Base-by-base conservation (phyloP, 306 rosid species). In the Hippophae rhamnoides region DNA sequence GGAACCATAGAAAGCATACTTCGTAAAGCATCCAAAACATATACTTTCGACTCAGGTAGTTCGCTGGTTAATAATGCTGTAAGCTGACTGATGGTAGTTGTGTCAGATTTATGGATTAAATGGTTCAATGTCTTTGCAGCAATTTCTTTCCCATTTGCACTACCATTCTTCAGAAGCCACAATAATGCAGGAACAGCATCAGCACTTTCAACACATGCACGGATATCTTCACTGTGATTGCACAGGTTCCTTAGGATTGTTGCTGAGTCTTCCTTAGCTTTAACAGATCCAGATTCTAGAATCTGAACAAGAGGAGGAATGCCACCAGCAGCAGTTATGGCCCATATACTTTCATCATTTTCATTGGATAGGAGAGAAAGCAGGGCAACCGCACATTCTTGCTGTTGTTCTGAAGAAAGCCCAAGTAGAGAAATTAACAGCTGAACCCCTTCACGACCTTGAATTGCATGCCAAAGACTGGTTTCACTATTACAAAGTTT, bases 301-400 rank as follows among this genome's bases (percentile, higher is more conserved):
- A 92, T 92, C 74, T 92, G 98, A 73, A 92, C 98, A 62, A 92
- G 95, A 10, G 98, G 98, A 71, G 98, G 98, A 68, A 92, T 92
- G 60, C 98, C 98, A 72, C 98, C 98, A 60, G 95, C 98, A 78
- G 98, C 98, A 57, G 98, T 92, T 46, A 92, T 87, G 62, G 96
- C 96, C 98, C 98, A 87, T 72, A 85, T 92, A 72, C 98, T 87
- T 69, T 92, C 98, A 73, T 92, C 98, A 65, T 83, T 92, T 82
- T 92, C 98, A 63, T 79, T 74, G 6, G 95, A 83, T 65, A 92
- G 79, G 72, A 92, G 86, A 82, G 84, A 81, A 71, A 92, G 98
- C 58, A 90, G 80, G 11, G 98, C 89, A 68, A 90, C 98, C 59
- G 98, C 96, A 81, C 95, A 90, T 76, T 90, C 98, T 76, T 90